These are phyloP conservation scores for Alternaria triticina DNA, from an alignment of 2,329 filamentous ascomycete species.

Conservation along the genomic window DNA sequence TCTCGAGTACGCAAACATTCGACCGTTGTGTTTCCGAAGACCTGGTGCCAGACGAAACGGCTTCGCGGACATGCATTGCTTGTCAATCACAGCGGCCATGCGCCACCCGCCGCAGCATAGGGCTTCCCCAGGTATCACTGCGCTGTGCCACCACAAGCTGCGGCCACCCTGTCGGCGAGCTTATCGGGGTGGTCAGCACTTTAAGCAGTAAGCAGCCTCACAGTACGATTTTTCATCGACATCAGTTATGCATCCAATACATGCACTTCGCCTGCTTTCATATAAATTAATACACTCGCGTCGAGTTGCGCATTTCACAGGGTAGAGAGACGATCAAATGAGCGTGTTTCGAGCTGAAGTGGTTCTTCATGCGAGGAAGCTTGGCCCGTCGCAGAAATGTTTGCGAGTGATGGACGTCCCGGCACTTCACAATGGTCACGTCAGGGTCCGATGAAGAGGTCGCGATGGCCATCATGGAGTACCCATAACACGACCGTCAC, in stretches of 20 bases:
- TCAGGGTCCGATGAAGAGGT: background rate
- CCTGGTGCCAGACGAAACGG: conserved; percentile 2
- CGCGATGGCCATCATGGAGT: background rate
- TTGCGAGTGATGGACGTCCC: conserved; percentile 18
- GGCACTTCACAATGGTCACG: background rate
- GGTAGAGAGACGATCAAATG: conserved; percentile 26
- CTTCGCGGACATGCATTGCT: background rate
- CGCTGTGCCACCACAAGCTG: conserved; percentile 11
- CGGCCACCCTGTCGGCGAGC: conserved; percentile 23
- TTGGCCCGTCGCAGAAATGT: conserved; percentile 34
- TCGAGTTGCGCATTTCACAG: conserved; percentile 11
- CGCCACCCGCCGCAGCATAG: conserved; percentile 11
- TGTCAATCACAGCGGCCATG: background rate
- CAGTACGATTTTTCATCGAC: conserved; percentile 8
- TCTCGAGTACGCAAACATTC: background rate
- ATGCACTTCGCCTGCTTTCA: conserved; percentile 19
- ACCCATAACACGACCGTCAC: background rate
- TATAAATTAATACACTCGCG: conserved; percentile 22
- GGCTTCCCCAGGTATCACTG: conserved; percentile 5
- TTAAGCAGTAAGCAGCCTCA: conserved; percentile 27
- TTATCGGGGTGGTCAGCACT: conserved; percentile 33
- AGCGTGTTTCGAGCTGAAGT: conserved; percentile 33
- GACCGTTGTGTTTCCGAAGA: background rate
- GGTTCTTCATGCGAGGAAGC: conserved; percentile 32
- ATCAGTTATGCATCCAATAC: conserved; percentile 6